Evolutionary conservation across 306 rosid species (phyloP).

Genomic region (Oxytropis ochrocephala): DNA sequence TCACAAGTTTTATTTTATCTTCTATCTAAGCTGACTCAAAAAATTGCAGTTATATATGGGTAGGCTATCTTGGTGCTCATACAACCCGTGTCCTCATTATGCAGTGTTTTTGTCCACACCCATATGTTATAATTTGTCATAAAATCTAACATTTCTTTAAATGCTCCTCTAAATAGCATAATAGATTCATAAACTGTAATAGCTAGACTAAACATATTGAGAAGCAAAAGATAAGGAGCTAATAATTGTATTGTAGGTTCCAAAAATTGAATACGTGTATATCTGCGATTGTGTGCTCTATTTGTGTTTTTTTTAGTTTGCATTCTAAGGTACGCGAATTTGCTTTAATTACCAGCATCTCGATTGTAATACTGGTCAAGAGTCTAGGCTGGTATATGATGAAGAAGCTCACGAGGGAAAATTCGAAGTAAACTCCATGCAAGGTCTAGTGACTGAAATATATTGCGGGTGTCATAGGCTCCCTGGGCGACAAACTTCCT

Average conservation of each 20-base stretch:
- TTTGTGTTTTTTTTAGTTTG: neutral
- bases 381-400: constrained; percentile 95
- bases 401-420: constrained; percentile 99
- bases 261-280: neutral
- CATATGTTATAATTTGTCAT: too few species aligned
- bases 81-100: neutral
- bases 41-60: constrained; percentile 19
- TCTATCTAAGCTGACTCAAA: constrained; percentile 32
- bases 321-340: constrained; percentile 15
- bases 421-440: constrained; percentile 98
- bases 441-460: constrained; percentile 96
- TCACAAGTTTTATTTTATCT: neutral
- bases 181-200: constrained; percentile 11
- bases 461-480: constrained; percentile 95
- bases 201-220: neutral
- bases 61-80: constrained; percentile 6
- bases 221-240: neutral
- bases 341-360: constrained; percentile 65
- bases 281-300: neutral
- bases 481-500: constrained; percentile 96
- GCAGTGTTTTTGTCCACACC: neutral
- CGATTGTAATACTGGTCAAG: constrained; percentile 89
- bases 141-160: neutral
- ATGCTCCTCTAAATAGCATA: neutral
- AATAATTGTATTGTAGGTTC: neutral